Evolutionary conservation across 176 grass and related monocot species (phyloP).

Genomic region (Oryza nivara): DNA sequence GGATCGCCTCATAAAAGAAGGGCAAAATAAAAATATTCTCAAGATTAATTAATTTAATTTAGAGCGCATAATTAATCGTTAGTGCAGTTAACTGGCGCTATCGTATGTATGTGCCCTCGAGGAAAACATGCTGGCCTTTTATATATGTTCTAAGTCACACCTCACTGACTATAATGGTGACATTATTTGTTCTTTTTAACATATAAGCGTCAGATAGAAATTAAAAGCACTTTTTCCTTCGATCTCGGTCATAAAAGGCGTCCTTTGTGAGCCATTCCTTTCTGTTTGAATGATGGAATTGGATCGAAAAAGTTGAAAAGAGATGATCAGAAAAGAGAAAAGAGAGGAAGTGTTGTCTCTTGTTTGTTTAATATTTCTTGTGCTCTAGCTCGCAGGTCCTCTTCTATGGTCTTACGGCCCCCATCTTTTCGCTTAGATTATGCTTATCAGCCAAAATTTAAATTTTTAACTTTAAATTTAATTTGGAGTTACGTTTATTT

Average conservation of each 20-base stretch:
- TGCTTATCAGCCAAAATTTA: too few relatives aligned
- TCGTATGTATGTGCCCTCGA: constrained; percentile 30
- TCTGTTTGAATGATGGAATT: constrained; percentile 25
- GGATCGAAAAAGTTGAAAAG: not conserved
- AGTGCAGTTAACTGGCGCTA: not conserved
- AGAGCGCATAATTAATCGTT: too few relatives aligned
- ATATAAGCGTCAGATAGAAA: not conserved
- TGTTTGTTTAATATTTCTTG: not conserved
- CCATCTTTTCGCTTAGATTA: too few relatives aligned
- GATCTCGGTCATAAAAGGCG: not conserved
- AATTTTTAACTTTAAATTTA: too few relatives aligned
- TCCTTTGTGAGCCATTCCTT: not conserved
- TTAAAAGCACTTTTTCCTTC: not conserved
- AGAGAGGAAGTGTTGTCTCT: not conserved
- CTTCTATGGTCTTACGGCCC: not conserved
- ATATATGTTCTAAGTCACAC: not conserved
- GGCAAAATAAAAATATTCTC: too few relatives aligned
- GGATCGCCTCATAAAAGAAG: too few relatives aligned
- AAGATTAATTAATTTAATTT: too few relatives aligned
- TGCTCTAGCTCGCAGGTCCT: constrained; percentile 39
- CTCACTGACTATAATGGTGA: not conserved
- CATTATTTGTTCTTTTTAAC: not conserved
- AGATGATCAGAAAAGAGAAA: not conserved
- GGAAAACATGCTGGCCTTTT: constrained; percentile 31
- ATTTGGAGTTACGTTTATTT: too few relatives aligned